Evolutionary conservation across 2,329 filamentous ascomycete genomes (phyloP).

Genomic region (Diplodia seriata): DNA sequence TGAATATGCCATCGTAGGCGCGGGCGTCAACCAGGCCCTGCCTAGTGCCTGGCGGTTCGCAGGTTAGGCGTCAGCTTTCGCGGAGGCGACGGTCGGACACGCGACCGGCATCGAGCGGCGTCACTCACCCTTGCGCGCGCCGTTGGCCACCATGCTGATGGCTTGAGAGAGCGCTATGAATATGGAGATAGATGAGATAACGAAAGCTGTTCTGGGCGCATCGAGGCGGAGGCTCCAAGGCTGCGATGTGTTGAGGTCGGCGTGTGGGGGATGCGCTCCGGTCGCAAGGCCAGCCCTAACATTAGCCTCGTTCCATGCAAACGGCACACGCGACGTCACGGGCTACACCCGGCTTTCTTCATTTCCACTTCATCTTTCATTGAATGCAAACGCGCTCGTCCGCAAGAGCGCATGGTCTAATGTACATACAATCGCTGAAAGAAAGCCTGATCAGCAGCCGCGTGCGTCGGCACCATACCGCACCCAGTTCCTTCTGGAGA

Average conservation of each 20-base stretch:
- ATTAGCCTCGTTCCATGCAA: constrained; percentile 7
- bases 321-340: constrained; percentile 3
- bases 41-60: constrained; percentile 34
- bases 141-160: constrained; percentile 45
- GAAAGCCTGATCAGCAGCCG: constrained; percentile 1
- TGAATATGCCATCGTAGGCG: constrained; percentile 45
- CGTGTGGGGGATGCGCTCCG: constrained; percentile 26
- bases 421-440: constrained; percentile 7
- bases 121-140: constrained; percentile 46
- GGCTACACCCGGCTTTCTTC: no score
- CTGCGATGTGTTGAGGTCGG: constrained; percentile 17
- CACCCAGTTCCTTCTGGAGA: not conserved
- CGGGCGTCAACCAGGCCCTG: constrained; percentile 42
- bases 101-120: constrained; percentile 14
- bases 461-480: not conserved
- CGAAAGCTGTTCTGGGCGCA: constrained; percentile 22
- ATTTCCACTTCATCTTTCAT: not conserved
- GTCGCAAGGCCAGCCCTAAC: constrained; percentile 24
- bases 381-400: constrained; percentile 10
- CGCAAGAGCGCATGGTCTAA: not conserved
- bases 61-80: not conserved
- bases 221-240: constrained; percentile 16
- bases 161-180: constrained; percentile 22
- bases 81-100: constrained; percentile 7
- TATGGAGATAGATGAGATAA: constrained; percentile 18